Evolutionary conservation across 2,329 filamentous ascomycete genomes (phyloP), one percentile per base, ranked within the genome.

Genomic region (Bipolaris sorokiniana): DNA sequence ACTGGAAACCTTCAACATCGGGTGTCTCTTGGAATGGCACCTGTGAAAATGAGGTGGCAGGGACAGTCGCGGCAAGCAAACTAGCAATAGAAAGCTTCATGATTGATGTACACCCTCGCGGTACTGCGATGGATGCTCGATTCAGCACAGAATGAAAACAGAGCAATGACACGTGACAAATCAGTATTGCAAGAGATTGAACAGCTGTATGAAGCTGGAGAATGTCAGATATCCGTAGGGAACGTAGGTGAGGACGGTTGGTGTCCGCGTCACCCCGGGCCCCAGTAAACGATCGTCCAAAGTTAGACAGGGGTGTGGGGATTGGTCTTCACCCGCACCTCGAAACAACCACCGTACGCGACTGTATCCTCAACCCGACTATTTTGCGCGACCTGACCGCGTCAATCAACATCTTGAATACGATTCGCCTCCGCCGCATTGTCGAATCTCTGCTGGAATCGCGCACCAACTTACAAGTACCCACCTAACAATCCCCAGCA

Each of bases 21-120:
- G 65, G 67, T 7, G 59, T 66, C 38, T 71, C 65, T 40, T 72
- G 69, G 37, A 74, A 69, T 6, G 71, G 70, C 5, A 70, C 51
- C 51, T 75, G 73, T 2, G 69, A 73, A 16, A 68, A 48, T 3
- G 53, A 51, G 2, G 55, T 48, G 9, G 58, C 56, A 28, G 56
- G 37, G 22, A 55, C 37, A 22, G 58, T 20, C 7, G 56, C 57
- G 7, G 56, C 41, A 9, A 68, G 56, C 1, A 66, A 38, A 7
- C 51, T 52, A 16, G 49, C 23, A 33, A 62, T 20, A 9, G 48
- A 44, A 41, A 67, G 51, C 58, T 64, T 67, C 67, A 70, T 70
- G 13, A 40, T 51, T 38, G 46, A 22, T 18, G 26, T 44, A 45
- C 7, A 38, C 28, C 33, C 31, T 20, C 28, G 28, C 15, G 28